Base-by-base conservation (phyloP, 2,329 filamentous ascomycete species). In the Aspergillus felis region DNA sequence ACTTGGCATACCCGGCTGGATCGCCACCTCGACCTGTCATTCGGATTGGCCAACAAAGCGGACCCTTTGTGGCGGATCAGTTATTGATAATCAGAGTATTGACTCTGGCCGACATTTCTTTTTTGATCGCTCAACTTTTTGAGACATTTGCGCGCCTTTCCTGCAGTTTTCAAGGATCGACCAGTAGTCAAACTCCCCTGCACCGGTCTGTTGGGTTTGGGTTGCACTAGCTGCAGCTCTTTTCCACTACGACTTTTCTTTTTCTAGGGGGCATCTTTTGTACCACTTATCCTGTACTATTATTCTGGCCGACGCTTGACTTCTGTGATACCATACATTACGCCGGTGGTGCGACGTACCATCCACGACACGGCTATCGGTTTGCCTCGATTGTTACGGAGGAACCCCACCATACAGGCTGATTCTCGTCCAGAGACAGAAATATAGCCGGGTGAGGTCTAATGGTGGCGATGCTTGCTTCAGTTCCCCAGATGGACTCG, bases 241-340 rank as follows among this genome's bases (percentile, higher is more conserved):
- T 62, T 7, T 38, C 32, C 32, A 38, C 62, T 59, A 57, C 62
- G 51, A 57, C 61, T 54, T 61, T 62, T 53, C 61, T 60, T 62
- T 62, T 55, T 52, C 50, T 58, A 58, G 52, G 57, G 58, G 61
- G 50, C 60, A 24, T 55, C 49, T 50, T 32, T 32, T 58, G 58
- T 54, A 54, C 49, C 56, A 61, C 59, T 61, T 59, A 57, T 54
- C 53, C 59, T 63, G 60, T 61, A 65, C 61, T 58, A 56, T 64
- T 61, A 64, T 62, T 66, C 63, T 71, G 70, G 71, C 70, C 71
- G 70, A 72, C 71, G 68, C 72, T 73, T 72, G 67, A 57, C 55
- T 63, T 63, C 61, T 64, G 64, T 71, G 67, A 71, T 70, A 73
- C 71, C 59, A 62, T 65, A 60, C 64, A 68, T 69, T 68, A 58